Base-by-base conservation (phyloP, 2,329 filamentous ascomycete species). In the Thielaviopsis punctulata region DNA sequence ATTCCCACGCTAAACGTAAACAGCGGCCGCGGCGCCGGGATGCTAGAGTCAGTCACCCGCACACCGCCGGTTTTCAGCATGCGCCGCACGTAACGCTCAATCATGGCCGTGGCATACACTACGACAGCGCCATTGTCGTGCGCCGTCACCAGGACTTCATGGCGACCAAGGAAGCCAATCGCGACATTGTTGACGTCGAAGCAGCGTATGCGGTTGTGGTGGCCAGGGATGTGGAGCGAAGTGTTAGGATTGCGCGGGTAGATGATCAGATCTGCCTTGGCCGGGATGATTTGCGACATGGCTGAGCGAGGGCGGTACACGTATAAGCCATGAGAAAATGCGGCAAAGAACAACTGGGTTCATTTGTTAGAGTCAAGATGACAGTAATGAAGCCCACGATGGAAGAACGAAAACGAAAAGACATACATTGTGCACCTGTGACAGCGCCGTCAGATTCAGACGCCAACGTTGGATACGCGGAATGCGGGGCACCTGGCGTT, bases 91-190 rank as follows among this genome's bases (percentile, higher is more conserved):
- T 66, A 69, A 12, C 69, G 66, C 25, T 64, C 67, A 52, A 79
- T 70, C 6, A 64, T 67, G 47, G 72, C 71, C 0, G 79, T 82
- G 60, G 83, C 79, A 63, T 84, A 89, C 6, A 76, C 82, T 46
- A 79, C 68, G 2, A 88, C 75, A 61, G 90, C 85, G 6, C 86
- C 86, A 56, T 87, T 83, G 58, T 90, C 86, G 54, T 77, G 86
- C 33, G 71, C 75, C 44, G 80, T 66, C 3, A 86, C 63, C 4
- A 90, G 58, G 25, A 88, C 74, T 63, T 92, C 86, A 49, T 83
- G 69, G 6, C 72, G 66, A 0, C 86, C 86, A 12, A 90, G 66
- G 46, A 83, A 75, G 15, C 82, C 82, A 23, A 84, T 72, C 10
- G 82, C 69, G 15, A 89, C 66, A 57, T 82, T 76, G 60, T 89